These are phyloP conservation scores for Achaetomium macrosporum DNA, from an alignment of 2,329 filamentous ascomycete genomes.

Conservation along the genomic window DNA sequence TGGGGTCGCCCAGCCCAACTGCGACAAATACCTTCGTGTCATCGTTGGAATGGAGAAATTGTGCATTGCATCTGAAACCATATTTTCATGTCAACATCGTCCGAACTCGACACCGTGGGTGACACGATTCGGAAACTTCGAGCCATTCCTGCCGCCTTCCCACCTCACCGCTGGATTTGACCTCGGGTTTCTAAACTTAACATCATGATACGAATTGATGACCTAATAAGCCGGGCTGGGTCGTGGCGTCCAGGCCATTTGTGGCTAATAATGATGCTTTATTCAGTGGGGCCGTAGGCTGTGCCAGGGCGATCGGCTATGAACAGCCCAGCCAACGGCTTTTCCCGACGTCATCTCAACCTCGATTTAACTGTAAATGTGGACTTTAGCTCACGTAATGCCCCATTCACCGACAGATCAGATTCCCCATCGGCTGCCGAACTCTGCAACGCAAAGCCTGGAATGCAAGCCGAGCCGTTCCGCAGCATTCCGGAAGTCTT, in stretches of 20 bases:
- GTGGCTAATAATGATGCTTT: no score
- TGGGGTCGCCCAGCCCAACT: background rate
- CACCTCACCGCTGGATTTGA: background rate
- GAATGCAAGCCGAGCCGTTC: no score
- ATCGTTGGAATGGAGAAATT: background rate
- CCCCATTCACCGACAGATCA: background rate
- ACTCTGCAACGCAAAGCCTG: no score
- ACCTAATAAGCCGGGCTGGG: no score
- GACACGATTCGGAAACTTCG: background rate
- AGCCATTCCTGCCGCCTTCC: background rate
- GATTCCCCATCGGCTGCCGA: background rate
- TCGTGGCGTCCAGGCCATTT: no score
- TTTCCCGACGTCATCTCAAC: background rate
- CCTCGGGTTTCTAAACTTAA: background rate
- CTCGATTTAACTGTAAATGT: background rate
- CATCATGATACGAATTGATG: background rate
- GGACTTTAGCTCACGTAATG: background rate
- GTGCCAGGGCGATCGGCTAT: background rate
- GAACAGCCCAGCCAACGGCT: background rate
- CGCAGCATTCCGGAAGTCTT: no score
- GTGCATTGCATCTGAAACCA: background rate
- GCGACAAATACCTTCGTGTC: constrained; percentile 4
- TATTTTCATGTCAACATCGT: background rate
- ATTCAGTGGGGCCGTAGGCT: background rate
- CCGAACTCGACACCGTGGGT: background rate